Evolutionary conservation across 805 yeast genomes (phyloP), one percentile per base, ranked within the genome.

Genomic region (Barnettozyma populi): DNA sequence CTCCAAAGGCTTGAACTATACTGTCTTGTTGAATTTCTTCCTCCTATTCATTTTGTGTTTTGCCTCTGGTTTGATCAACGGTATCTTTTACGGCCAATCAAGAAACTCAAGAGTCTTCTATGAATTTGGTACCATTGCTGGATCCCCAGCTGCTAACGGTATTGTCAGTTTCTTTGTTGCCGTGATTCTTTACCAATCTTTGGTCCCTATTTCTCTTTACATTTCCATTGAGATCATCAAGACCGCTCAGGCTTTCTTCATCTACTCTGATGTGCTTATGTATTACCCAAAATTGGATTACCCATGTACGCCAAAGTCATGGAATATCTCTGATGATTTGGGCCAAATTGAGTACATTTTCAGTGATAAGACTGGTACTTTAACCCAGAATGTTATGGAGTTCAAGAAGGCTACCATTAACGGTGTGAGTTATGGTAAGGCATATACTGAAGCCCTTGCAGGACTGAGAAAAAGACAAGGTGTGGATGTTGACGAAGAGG

Each of bases 311-410:
- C 94, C 95, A 14, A 85, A 86, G 60, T 75, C 90, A 0, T 86
- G 95, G 95, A 83, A 79, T 60, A 86, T 86, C 39, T 83, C 90
- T 3, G 95, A 86, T 70, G 95, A 86, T 65, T 69, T 86, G 57
- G 95, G 95, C 29, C 95, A 86, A 64, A 82, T 86, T 54, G 95
- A 86, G 62, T 86, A 86, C 61, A 79, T 86, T 43, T 86, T 86
- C 64, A 82, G 89, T 66, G 95, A 86, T 67, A 86, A 86, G 62
- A 86, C 95, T 0, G 95, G 95, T 52, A 86, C 95, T 1, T 67
- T 86, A 57, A 86, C 95, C 1, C 94, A 86, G 62, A 86, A 86
- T 60, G 79, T 86, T 24, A 86, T 86, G 95, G 94, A 86, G 61
- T 86, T 84, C 65, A 86, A 85, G 56, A 86, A 86, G 61, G 81